These are phyloP conservation scores for Neurospora sp. DNA, from an alignment of 2,329 filamentous ascomycete species.

Conservation along the genomic window DNA sequence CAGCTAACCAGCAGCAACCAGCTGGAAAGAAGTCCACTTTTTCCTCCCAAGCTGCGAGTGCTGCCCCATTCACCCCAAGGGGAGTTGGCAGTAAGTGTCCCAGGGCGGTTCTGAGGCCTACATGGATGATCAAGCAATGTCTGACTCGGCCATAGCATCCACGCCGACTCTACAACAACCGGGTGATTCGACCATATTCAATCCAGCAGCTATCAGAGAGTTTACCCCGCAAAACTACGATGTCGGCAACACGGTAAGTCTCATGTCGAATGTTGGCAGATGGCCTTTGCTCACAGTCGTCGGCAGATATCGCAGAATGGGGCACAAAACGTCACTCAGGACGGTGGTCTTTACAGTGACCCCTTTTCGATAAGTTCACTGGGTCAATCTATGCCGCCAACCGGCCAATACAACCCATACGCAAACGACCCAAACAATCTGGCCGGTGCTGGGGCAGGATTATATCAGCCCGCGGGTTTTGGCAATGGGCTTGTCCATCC, in stretches of 20 bases:
- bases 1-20: slow-evolving; percentile 38
- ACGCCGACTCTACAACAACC: slow-evolving; percentile 27
- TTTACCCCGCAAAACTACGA: slow-evolving; percentile 51
- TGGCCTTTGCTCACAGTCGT: not conserved
- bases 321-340: slow-evolving; percentile 39
- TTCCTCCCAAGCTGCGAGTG: slow-evolving; percentile 82
- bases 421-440: slow-evolving; percentile 59
- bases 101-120: not conserved
- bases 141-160: slow-evolving; percentile 27
- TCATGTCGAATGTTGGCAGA: too few relatives aligned
- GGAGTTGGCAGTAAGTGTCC: slow-evolving; percentile 33
- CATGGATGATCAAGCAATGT: not conserved
- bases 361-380: slow-evolving; percentile 51
- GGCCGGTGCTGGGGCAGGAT: slow-evolving; percentile 47
- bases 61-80: slow-evolving; percentile 74
- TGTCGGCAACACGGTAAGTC: slow-evolving; percentile 34
- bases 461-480: slow-evolving; percentile 52
- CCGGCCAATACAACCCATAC: slow-evolving; percentile 63
- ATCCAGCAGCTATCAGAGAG: slow-evolving; percentile 47
- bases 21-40: slow-evolving; percentile 63
- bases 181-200: slow-evolving; percentile 31
- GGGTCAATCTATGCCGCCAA: slow-evolving; percentile 36
- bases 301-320: slow-evolving; percentile 5
- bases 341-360: slow-evolving; percentile 46
- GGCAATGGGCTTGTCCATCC: slow-evolving; percentile 45